Percentiles rank a stretch among this genome's conserved stretches.
Conservation (phyloP, 2,329 filamentous ascomycete genomes). For the Eurotiales sp. region DNA sequence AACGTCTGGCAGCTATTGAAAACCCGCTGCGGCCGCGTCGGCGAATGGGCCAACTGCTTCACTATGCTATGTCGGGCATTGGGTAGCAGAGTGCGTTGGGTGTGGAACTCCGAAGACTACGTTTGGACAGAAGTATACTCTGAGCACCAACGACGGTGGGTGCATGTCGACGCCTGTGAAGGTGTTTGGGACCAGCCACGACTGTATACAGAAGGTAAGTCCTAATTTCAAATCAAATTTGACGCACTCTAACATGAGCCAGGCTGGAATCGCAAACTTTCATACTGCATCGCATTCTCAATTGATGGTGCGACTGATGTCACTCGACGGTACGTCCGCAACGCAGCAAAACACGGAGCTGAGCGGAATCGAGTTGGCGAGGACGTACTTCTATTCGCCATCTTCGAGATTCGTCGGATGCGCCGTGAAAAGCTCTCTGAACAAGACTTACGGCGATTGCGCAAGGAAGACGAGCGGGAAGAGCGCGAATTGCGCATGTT, state of each 20-base stretch:
- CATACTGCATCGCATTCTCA: constrained; percentile 95
- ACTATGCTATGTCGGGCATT: constrained; percentile 95
- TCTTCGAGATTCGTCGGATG: constrained; percentile 83
- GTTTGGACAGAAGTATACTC: constrained; percentile 98
- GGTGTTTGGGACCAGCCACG: constrained; percentile 92
- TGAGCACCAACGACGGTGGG: constrained; percentile 86
- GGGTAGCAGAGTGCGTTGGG: constrained; percentile 87
- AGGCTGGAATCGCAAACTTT: constrained; percentile 94
- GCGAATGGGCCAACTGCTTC: constrained; percentile 98
- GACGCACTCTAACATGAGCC: constrained; percentile 8
- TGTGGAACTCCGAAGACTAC: constrained; percentile 97
- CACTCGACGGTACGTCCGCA: constrained; percentile 61
- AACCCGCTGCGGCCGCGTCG: constrained; percentile 77
- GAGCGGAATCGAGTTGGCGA: constrained; percentile 78
- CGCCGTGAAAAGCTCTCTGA: constrained; percentile 82
- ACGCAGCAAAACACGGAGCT: constrained; percentile 55
- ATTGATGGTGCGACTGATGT: constrained; percentile 74
- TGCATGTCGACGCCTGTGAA: constrained; percentile 95
- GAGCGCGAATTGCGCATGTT: constrained; percentile 45
- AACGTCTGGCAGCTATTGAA: constrained; percentile 92
- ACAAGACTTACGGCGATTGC: constrained; percentile 55
- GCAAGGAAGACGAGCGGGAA: constrained; percentile 48
- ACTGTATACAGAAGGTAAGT: constrained; percentile 77
- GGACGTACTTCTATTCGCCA: constrained; percentile 84
- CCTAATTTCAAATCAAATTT: not conserved